Evolutionary conservation across 2,329 filamentous ascomycete genomes (phyloP).

Genomic region (Arthrobotrys sinensis): DNA sequence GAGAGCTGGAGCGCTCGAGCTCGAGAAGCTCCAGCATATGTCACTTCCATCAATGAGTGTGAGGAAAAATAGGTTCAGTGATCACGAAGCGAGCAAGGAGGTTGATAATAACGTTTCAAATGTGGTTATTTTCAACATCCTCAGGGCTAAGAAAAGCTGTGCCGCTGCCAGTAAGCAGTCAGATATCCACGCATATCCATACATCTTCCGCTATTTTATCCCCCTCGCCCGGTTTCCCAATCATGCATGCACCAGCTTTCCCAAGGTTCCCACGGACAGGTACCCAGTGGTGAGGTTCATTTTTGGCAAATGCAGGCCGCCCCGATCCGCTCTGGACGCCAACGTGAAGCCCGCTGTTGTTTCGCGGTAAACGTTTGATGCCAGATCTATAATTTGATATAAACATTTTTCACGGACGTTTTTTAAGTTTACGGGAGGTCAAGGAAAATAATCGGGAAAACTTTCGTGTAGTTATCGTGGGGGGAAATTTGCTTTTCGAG

Average conservation of each 20-base stretch:
- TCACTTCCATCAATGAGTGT: background rate
- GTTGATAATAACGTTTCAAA: conserved; percentile 56
- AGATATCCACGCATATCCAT: conserved; percentile 31
- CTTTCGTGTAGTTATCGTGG: conserved; percentile 24
- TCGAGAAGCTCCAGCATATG: conserved; percentile 32
- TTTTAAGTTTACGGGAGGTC: conserved; percentile 21
- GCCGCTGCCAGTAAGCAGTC: conserved; percentile 51
- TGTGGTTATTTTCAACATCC: conserved; percentile 52
- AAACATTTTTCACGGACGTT: conserved; percentile 26
- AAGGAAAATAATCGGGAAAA: conserved; percentile 1
- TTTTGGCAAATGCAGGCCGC: conserved; percentile 61
- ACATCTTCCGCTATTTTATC: conserved; percentile 13
- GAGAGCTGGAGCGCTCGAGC: conserved; percentile 44
- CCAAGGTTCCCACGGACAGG: conserved; percentile 53
- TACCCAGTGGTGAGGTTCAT: conserved; percentile 60
- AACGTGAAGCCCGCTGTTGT: conserved; percentile 37
- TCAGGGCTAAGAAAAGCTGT: conserved; percentile 55
- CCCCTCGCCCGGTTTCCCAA: conserved; percentile 46
- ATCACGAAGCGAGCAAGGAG: conserved; percentile 55
- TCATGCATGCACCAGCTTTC: conserved; percentile 56
- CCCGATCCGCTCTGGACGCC: conserved; percentile 57
- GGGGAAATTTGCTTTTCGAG: conserved; percentile 15
- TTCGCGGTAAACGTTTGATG: conserved; percentile 51
- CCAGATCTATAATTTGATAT: conserved; percentile 17
- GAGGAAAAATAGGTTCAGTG: conserved; percentile 50